Percentiles rank a stretch among this genome's conserved stretches.
These are phyloP conservation scores for Kregervanrija pseudodelftensis DNA, from an alignment of 805 yeast species.

Conservation along the genomic window DNA sequence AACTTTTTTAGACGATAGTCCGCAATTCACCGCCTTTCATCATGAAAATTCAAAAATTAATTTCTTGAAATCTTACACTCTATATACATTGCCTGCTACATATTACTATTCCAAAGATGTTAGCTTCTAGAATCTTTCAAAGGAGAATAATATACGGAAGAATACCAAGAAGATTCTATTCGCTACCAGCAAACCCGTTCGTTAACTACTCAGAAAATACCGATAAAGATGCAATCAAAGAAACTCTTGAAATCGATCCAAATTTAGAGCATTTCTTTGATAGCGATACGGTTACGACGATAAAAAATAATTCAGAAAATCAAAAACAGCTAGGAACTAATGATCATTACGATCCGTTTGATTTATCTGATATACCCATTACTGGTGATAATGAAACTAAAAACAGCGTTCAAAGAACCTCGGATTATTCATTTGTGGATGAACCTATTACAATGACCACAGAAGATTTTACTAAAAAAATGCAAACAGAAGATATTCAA, in stretches of 20 bases:
- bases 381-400: background rate
- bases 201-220: background rate
- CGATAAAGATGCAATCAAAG: slow-evolving; percentile 9
- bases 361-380: slow-evolving; percentile 10
- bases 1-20: too few species aligned
- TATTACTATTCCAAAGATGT: too few species aligned
- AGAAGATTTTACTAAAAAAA: slow-evolving; percentile 12
- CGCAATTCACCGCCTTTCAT: too few species aligned
- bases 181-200: too few species aligned
- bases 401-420: slow-evolving; percentile 1
- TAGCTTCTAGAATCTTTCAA: too few species aligned
- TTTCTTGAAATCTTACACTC: too few species aligned
- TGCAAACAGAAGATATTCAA: slow-evolving; percentile 6
- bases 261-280: slow-evolving; percentile 23
- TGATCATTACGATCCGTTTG: slow-evolving; percentile 15
- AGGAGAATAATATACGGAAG: too few species aligned
- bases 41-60: too few species aligned
- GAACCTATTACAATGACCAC: slow-evolving; percentile 20
- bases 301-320: too few species aligned
- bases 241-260: slow-evolving; percentile 23
- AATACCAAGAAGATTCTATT: too few species aligned
- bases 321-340: too few species aligned
- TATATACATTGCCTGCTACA: too few species aligned
- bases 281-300: background rate
- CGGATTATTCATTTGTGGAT: background rate